Evolutionary conservation across 768 basidiomycete genomes (phyloP).

Genomic region (Tephrocybe rancida): DNA sequence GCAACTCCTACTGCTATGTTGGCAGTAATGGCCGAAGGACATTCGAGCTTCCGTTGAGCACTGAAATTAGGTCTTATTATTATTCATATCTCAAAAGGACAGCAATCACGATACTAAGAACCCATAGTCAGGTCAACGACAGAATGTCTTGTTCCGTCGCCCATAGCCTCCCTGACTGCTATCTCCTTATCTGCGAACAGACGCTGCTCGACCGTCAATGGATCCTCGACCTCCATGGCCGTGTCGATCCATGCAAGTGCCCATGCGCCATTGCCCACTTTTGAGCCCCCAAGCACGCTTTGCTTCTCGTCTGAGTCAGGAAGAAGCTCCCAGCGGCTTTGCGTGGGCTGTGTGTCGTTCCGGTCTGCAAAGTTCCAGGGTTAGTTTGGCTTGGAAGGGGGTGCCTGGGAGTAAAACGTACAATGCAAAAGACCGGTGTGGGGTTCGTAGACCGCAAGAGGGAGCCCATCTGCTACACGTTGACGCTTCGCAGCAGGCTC

Average conservation of each 20-base stretch:
- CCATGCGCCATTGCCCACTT: conserved; percentile 81
- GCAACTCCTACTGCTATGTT: too few species aligned
- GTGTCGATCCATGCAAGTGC: conserved; percentile 79
- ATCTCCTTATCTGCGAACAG: neutral
- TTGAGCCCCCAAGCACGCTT: conserved; percentile 67
- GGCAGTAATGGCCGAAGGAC: too few species aligned
- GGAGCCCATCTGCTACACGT: conserved; percentile 36
- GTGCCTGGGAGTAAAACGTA: conserved; percentile 43
- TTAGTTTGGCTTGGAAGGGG: neutral
- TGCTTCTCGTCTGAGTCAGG: conserved; percentile 44
- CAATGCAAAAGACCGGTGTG: conserved; percentile 78
- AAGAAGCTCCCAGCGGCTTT: conserved; percentile 58
- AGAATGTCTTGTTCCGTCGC: neutral
- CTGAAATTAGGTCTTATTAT: too few species aligned
- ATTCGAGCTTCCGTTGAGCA: too few species aligned
- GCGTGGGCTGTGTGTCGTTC: conserved; percentile 75
- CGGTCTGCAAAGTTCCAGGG: conserved; percentile 53
- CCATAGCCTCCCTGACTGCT: conserved; percentile 1
- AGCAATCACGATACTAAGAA: neutral
- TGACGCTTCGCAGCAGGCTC: conserved; percentile 25
- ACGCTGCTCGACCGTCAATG: neutral
- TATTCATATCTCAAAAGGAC: too few species aligned
- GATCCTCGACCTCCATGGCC: conserved; percentile 37
- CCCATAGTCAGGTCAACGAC: conserved; percentile 1
- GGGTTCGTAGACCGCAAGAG: conserved; percentile 80